These are phyloP conservation scores for Skeletonema grethae DNA, from an alignment of 108 stramenopile species.

Conservation along the genomic window DNA sequence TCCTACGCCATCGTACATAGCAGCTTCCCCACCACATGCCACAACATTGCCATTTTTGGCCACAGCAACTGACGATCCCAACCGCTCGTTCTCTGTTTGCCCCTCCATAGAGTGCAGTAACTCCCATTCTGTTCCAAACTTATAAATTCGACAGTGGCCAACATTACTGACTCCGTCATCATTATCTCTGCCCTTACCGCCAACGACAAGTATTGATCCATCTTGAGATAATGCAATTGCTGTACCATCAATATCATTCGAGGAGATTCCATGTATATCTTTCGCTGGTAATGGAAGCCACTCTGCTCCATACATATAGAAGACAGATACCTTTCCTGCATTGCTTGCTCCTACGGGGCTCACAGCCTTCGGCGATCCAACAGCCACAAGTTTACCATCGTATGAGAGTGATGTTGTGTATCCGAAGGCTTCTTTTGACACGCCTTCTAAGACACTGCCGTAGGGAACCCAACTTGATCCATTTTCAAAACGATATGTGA, in stretches of 20 bases:
- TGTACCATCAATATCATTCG: neutral
- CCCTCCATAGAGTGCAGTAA: slow-evolving; percentile 4
- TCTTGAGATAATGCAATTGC: neutral
- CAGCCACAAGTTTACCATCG: neutral
- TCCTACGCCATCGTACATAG: neutral
- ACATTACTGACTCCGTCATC: neutral
- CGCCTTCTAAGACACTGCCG: neutral
- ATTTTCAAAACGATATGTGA: neutral
- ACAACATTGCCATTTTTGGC: neutral
- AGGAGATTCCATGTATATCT: neutral
- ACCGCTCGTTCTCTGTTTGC: neutral
- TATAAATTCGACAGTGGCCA: neutral
- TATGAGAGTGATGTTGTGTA: neutral
- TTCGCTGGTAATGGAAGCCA: neutral
- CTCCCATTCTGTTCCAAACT: neutral
- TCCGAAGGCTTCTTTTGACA: neutral
- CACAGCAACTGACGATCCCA: slow-evolving; percentile 1
- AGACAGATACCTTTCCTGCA: slow-evolving; percentile 1
- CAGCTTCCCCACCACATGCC: neutral
- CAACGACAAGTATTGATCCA: neutral
- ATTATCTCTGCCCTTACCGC: neutral
- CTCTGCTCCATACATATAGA: neutral
- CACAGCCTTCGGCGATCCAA: neutral
- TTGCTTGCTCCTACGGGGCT: neutral
- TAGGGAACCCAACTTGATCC: neutral